A percentile compares a stretch with the other conserved stretches of the same genome.
phyloP scores from a whole-genome alignment of 2,329 filamentous ascomycete species.

The Gremmenia infestans region DNA sequence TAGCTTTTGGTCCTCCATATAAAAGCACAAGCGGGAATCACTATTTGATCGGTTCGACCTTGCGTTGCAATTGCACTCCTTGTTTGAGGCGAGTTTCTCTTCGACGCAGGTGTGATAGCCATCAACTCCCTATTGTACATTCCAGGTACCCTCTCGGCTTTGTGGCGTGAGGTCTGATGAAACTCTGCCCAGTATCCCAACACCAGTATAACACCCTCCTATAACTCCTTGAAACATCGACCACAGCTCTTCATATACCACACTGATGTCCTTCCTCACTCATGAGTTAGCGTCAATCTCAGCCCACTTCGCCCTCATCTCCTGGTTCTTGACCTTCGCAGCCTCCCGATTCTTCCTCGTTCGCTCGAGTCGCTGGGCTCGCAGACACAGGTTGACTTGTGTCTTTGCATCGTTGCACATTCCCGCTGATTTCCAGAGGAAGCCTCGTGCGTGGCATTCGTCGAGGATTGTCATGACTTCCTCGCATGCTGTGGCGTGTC shows the following conservation, averaged over 20 bases:
- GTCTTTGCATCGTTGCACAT: constrained; percentile 86
- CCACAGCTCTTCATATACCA: neutral
- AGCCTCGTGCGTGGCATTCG: constrained; percentile 89
- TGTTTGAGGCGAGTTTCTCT: constrained; percentile 19
- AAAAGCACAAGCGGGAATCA: neutral
- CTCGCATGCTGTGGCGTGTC: constrained; percentile 67
- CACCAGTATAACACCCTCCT: constrained; percentile 1
- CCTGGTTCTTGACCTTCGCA: constrained; percentile 64
- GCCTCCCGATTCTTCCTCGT: constrained; percentile 71
- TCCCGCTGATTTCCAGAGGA: constrained; percentile 85
- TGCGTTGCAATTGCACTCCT: neutral
- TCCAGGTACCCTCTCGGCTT: neutral
- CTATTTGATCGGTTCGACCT: neutral
- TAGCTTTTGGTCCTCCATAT: neutral
- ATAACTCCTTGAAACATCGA: neutral
- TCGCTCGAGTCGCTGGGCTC: constrained; percentile 71
- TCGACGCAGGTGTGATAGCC: constrained; percentile 5
- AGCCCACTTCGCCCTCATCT: constrained; percentile 72
- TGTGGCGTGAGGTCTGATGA: constrained; percentile 8
- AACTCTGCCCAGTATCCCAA: constrained; percentile 12
- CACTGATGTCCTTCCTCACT: neutral
- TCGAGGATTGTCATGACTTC: constrained; percentile 91
- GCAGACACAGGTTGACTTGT: constrained; percentile 78
- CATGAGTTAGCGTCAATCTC: constrained; percentile 70
- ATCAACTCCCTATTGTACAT: constrained; percentile 12